Conservation (phyloP, 1,284 basidiomycete genomes). For the Agaricales sp. region DNA sequence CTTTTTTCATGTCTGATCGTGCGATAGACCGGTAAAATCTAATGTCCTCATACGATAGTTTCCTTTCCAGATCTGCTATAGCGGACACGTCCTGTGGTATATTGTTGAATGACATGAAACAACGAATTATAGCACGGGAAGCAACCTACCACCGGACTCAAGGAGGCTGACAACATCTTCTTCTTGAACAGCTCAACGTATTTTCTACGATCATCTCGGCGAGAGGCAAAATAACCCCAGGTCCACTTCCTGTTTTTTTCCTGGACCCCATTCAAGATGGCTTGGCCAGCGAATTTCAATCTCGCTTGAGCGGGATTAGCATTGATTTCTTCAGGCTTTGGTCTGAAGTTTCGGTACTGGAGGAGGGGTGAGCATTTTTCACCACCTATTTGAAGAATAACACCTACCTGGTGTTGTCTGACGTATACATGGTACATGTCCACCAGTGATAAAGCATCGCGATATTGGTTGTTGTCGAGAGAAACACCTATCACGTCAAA, state of each 20-base stretch:
- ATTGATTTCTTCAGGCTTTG: constrained; percentile 50
- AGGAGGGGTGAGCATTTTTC: not conserved
- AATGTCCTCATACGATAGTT: constrained; percentile 90
- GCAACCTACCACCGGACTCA: constrained; percentile 31
- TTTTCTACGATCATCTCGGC: constrained; percentile 75
- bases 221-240: constrained; percentile 86
- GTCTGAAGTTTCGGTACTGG: constrained; percentile 79
- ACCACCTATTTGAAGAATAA: not conserved
- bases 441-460: constrained; percentile 86
- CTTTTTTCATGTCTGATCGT: constrained; percentile 81
- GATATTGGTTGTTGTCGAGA: constrained; percentile 92
- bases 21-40: constrained; percentile 97
- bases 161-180: constrained; percentile 42
- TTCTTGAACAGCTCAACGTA: constrained; percentile 90
- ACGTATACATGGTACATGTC: constrained; percentile 98
- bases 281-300: constrained; percentile 73
- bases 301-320: constrained; percentile 65
- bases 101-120: too few relatives aligned
- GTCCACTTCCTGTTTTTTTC: constrained; percentile 84
- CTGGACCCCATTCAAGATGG: constrained; percentile 81
- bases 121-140: constrained; percentile 1
- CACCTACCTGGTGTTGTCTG: constrained; percentile 73
- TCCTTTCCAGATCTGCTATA: constrained; percentile 68
- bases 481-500: constrained; percentile 95
- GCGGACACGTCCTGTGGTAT: constrained; percentile 46